Evolutionary conservation across 1,284 basidiomycete genomes (phyloP).

Genomic region (Mycena citricolor): DNA sequence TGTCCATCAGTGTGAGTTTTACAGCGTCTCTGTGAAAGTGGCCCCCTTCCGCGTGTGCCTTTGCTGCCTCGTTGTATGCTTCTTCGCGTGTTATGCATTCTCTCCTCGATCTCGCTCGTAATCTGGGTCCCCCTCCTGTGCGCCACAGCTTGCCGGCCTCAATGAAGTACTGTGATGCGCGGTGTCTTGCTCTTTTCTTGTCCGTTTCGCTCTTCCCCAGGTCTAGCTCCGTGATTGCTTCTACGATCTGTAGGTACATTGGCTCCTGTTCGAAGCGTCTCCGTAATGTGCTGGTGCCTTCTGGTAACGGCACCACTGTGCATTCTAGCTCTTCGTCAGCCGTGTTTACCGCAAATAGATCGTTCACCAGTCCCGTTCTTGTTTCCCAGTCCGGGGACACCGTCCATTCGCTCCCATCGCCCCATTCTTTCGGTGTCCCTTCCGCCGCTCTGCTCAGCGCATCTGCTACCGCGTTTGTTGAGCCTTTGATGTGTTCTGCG

Average conservation of each 20-base stretch:
- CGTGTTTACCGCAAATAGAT: slow-evolving; percentile 27
- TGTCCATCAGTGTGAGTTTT: slow-evolving; percentile 29
- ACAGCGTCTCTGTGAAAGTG: slow-evolving; percentile 32
- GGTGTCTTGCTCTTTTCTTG: slow-evolving; percentile 26
- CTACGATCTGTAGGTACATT: slow-evolving; percentile 29
- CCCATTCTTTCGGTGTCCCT: slow-evolving; percentile 7
- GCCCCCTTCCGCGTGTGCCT: slow-evolving; percentile 25
- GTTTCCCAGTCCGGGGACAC: slow-evolving; percentile 33
- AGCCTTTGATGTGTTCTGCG: slow-evolving; percentile 27
- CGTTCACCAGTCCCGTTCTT: slow-evolving; percentile 28
- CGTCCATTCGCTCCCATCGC: slow-evolving; percentile 33
- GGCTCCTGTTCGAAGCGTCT: slow-evolving; percentile 28
- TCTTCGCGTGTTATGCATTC: slow-evolving; percentile 24
- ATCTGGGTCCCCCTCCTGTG: slow-evolving; percentile 18
- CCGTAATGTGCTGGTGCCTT: slow-evolving; percentile 1
- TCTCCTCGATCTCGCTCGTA: slow-evolving; percentile 18
- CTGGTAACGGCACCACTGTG: not conserved
- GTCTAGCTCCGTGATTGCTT: slow-evolving; percentile 24
- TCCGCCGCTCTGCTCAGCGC: slow-evolving; percentile 25
- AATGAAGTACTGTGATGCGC: slow-evolving; percentile 30
- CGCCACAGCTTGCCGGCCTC: slow-evolving; percentile 34
- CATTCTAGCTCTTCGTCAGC: not conserved
- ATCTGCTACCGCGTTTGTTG: slow-evolving; percentile 26
- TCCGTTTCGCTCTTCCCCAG: slow-evolving; percentile 12
- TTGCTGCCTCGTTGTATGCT: slow-evolving; percentile 19